A percentile compares a stretch with the other conserved stretches of the same genome.
phyloP scores from a whole-genome alignment of 78 protist genomes.

The Polysphondylium violaceum region DNA sequence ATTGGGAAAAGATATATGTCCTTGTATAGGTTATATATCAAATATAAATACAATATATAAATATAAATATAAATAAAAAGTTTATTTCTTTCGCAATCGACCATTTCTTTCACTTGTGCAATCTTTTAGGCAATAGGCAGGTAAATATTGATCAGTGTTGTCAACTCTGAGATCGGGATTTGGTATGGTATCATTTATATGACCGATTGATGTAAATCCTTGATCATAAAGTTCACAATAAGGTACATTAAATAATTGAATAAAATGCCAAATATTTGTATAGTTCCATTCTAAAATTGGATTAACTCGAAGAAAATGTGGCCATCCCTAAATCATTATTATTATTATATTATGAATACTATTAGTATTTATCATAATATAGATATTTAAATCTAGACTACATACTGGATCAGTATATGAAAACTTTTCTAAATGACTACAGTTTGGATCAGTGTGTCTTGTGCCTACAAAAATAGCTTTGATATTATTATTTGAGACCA shows the following conservation, averaged over 20 bases:
- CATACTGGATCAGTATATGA: constrained; percentile 71
- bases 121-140: too few species aligned
- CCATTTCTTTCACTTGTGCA: too few species aligned
- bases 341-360: background rate
- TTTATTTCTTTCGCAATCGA: too few species aligned
- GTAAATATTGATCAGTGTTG: too few species aligned
- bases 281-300: constrained; percentile 81
- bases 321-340: constrained; percentile 52
- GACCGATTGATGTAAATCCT: constrained; percentile 88
- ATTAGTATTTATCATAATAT: background rate
- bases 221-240: constrained; percentile 82
- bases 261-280: constrained; percentile 79
- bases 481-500: constrained; percentile 2
- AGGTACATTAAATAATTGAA: constrained; percentile 63
- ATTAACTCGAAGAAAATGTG: constrained; percentile 62
- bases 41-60: too few species aligned
- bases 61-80: too few species aligned
- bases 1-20: too few species aligned
- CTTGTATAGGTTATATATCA: too few species aligned
- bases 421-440: constrained; percentile 46
- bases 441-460: constrained; percentile 73
- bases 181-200: constrained; percentile 61
- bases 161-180: constrained; percentile 76
- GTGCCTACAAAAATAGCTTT: constrained; percentile 74
- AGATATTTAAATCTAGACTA: background rate